Base-by-base conservation (phyloP, 306 rosid species). In the Trifolium fragiferum region DNA sequence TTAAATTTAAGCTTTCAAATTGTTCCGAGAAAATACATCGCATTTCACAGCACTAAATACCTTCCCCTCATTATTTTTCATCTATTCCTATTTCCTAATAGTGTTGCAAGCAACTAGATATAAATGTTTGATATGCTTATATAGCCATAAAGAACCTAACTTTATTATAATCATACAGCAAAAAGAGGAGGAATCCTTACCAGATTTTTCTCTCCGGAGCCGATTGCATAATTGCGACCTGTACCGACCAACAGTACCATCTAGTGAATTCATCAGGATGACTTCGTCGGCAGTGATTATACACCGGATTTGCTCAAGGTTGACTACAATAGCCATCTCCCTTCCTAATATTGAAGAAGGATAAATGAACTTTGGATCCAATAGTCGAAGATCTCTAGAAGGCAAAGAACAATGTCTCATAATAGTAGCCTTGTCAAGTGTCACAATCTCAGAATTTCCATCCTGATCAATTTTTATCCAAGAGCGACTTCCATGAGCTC, bases 321-420 rank as follows among this genome's bases (percentile, higher is more conserved):
- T 90, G 58, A 94, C 95, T 40, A 94, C 98, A 68, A 94, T 90
- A 21, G 97, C 97, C 89, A 86, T 91, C 82, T 90, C 97, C 70
- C 97, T 84, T 82, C 98, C 95, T 66, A 91, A 80, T 77, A 91
- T 86, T 5, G 90, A 87, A 65, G 96, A 94, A 76, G 96, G 98
- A 80, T 89, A 88, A 73, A 94, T 90, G 85, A 94, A 91, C 90
- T 88, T 77, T 0, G 98, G 98, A 76, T 94, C 98, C 86, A 94
- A 81, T 66, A 94, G 88, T 43, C 98, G 86, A 57, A 94, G 93
- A 84, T 94, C 98, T 87, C 98, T 82, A 18, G 93, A 80, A 59
- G 98, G 98, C 86, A 94, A 82, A 67, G 95, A 91, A 75, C 98
- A 94, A 74, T 66, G 80, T 74, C 93, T 89, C 98, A 94, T 94